These are phyloP conservation scores for Apiospora hydei DNA, from an alignment of 2,329 filamentous ascomycete species.

Conservation along the genomic window DNA sequence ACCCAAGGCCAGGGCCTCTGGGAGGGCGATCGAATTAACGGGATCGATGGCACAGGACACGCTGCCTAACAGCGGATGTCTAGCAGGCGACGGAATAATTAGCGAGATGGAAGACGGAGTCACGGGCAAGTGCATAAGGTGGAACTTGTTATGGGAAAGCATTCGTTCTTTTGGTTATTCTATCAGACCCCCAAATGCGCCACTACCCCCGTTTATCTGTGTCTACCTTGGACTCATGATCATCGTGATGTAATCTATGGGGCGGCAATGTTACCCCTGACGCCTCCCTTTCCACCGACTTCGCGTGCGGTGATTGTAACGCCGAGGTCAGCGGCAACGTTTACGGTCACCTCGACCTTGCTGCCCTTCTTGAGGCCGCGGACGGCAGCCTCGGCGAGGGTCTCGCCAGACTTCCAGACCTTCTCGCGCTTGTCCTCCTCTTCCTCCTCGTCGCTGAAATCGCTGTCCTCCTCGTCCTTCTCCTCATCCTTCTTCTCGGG, in stretches of 20 bases:
- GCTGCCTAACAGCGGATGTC: not conserved
- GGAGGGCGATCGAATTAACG: not conserved
- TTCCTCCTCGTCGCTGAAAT: constrained; percentile 74
- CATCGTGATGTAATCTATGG: constrained; percentile 31
- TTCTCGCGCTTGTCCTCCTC: constrained; percentile 91
- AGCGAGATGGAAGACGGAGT: not conserved
- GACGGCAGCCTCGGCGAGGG: constrained; percentile 86
- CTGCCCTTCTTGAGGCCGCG: constrained; percentile 84
- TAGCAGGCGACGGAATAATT: not conserved
- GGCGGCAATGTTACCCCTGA: constrained; percentile 65
- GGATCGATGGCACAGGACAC: not conserved
- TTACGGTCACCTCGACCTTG: constrained; percentile 94
- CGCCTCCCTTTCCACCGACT: constrained; percentile 85
- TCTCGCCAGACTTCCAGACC: constrained; percentile 86
- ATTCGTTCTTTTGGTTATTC: constrained; percentile 19
- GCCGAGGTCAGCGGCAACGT: constrained; percentile 79
- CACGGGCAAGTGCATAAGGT: not conserved
- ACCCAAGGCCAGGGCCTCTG: no score
- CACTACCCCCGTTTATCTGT: constrained; percentile 9
- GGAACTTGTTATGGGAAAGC: not conserved
- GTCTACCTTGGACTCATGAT: constrained; percentile 21
- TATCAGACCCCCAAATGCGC: constrained; percentile 12
- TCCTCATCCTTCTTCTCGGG: constrained; percentile 68
- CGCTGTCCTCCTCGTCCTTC: constrained; percentile 68
- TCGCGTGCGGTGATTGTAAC: constrained; percentile 85